These are phyloP conservation scores for Capsicum rhomboideum DNA, from an alignment of 257 asterid species.

Conservation along the genomic window DNA sequence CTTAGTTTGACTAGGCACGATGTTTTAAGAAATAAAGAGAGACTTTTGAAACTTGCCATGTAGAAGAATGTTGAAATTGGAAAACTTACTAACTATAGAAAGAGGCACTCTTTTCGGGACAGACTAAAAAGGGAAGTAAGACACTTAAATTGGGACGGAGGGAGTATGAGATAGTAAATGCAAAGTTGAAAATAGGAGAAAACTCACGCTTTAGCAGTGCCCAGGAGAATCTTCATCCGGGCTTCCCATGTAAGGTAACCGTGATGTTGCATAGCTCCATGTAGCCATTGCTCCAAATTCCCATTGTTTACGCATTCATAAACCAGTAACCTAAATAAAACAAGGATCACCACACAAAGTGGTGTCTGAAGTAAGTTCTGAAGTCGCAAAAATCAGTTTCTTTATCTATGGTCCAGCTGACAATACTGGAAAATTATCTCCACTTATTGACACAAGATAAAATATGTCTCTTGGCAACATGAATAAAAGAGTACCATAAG, in stretches of 20 bases:
- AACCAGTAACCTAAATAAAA: slow-evolving; percentile 45
- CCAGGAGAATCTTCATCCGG: slow-evolving; percentile 43
- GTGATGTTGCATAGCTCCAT: slow-evolving; percentile 41
- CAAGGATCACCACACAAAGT: background rate
- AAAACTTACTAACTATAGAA: too few relatives aligned
- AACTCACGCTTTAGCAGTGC: slow-evolving; percentile 49
- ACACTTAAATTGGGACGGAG: too few relatives aligned
- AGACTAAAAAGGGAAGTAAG: too few relatives aligned
- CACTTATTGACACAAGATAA: background rate
- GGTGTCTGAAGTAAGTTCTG: background rate
- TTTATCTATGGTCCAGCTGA: background rate
- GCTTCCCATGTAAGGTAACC: slow-evolving; percentile 58
- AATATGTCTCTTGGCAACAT: background rate
- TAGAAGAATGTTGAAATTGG: too few relatives aligned
- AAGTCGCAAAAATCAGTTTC: background rate
- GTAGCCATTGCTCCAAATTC: slow-evolving; percentile 87
- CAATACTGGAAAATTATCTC: background rate
- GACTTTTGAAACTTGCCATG: too few relatives aligned
- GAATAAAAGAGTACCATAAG: background rate
- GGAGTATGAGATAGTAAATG: background rate
- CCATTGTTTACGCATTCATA: slow-evolving; percentile 84
- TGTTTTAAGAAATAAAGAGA: too few relatives aligned
- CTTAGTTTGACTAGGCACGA: too few relatives aligned
- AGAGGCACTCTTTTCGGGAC: too few relatives aligned
- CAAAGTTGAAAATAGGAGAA: background rate